These are phyloP conservation scores for Crotalaria pallida DNA, from an alignment of 306 rosid species.

Conservation along the genomic window DNA sequence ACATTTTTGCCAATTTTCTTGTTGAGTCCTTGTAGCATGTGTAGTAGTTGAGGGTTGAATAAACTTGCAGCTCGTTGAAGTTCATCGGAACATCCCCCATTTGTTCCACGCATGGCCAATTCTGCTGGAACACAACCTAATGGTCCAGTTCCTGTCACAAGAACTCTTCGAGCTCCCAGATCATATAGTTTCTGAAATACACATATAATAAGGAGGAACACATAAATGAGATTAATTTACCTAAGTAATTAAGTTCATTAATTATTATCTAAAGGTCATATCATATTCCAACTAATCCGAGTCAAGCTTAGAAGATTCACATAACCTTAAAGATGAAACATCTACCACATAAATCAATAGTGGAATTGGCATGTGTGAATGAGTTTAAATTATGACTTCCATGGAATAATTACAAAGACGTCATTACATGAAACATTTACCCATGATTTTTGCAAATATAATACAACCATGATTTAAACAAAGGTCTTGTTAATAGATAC, in stretches of 20 bases:
- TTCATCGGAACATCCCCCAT: conserved; percentile 58
- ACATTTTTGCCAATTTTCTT: conserved; percentile 39
- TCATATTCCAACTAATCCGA: too few relatives aligned
- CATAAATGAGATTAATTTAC: not conserved
- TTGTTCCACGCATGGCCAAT: conserved; percentile 44
- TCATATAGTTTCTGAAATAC: conserved; percentile 42
- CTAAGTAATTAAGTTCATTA: not conserved
- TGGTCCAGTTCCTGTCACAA: conserved; percentile 77
- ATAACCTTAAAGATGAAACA: too few relatives aligned
- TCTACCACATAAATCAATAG: too few relatives aligned
- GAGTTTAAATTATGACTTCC: too few relatives aligned
- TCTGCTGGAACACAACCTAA: conserved; percentile 81
- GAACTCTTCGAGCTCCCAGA: conserved; percentile 58
- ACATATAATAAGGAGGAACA: not conserved
- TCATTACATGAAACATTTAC: too few relatives aligned
- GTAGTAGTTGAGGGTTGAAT: conserved; percentile 58
- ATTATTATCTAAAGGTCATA: too few relatives aligned
- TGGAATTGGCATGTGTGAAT: too few relatives aligned
- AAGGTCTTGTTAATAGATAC: too few relatives aligned
- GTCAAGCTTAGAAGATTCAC: too few relatives aligned
- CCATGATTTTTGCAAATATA: too few relatives aligned
- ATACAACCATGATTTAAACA: too few relatives aligned
- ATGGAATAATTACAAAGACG: too few relatives aligned
- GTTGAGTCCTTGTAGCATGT: conserved; percentile 58
- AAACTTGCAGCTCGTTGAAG: conserved; percentile 57